These are phyloP conservation scores for Bipolaris cookei DNA, from an alignment of 2,329 filamentous ascomycete species.

Conservation along the genomic window DNA sequence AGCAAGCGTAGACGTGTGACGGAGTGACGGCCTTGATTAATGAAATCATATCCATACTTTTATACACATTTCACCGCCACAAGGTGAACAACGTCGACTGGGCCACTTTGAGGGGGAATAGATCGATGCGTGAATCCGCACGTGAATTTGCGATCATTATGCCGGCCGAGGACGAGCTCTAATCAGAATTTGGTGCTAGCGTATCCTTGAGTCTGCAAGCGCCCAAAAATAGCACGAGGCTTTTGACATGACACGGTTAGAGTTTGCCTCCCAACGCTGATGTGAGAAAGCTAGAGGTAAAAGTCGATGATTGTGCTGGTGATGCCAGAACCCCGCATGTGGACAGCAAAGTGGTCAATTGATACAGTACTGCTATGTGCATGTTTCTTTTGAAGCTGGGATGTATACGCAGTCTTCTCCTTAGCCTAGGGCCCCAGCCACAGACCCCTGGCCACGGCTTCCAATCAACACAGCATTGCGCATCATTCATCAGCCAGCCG, in stretches of 20 bases:
- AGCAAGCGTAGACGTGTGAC: constrained; percentile 21
- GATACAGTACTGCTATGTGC: background rate
- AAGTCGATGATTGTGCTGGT: background rate
- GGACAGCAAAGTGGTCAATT: background rate
- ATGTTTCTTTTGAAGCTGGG: background rate
- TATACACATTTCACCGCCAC: background rate
- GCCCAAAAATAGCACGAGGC: constrained; percentile 36
- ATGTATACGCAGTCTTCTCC: constrained; percentile 3
- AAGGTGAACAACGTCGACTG: background rate
- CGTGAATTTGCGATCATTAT: constrained; percentile 23
- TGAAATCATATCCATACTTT: background rate
- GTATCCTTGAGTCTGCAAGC: constrained; percentile 14
- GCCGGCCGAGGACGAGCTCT: constrained; percentile 11
- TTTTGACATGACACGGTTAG: constrained; percentile 20
- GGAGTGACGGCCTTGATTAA: constrained; percentile 1
- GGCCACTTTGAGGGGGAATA: constrained; percentile 9
- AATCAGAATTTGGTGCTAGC: constrained; percentile 27
- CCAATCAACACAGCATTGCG: constrained; percentile 29
- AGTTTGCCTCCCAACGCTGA: constrained; percentile 20
- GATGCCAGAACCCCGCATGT: background rate
- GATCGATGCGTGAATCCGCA: constrained; percentile 12
- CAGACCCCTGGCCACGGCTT: constrained; percentile 19
- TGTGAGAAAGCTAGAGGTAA: constrained; percentile 12
- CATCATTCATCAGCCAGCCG: constrained; percentile 25
- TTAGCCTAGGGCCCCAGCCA: constrained; percentile 21